Base-by-base conservation (phyloP, 805 yeast genomes). In the Kregervanrija delftensis region DNA sequence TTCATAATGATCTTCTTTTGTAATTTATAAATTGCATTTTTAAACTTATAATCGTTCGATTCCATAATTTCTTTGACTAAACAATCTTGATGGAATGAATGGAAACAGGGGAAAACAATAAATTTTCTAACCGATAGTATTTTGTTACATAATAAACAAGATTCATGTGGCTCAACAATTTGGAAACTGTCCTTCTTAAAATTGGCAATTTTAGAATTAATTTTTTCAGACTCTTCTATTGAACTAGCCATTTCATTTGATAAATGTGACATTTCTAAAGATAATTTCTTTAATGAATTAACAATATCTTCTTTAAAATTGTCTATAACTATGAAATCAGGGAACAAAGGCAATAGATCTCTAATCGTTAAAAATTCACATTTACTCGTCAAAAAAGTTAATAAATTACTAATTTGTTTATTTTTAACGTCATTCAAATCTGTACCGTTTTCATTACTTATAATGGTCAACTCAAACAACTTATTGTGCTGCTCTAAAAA, bases 21-120 rank as follows among this genome's bases (percentile, higher is more conserved):
- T 36, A 81, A 64, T 43, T 70, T 73, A 46, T 78, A 79, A 45
- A 86, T 75, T 31, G 76, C 68, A 56, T 77, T 80, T 58, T 82
- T 81, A 42, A 82, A 71, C 35, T 78, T 72, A 58, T 81, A 82
- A 52, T 87, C 88, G 37, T 79, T 80, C 30, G 83, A 79, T 33
- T 70, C 68, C 42, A 83, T 58, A 32, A 84, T 76, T 34, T 67
- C 67, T 45, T 76, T 74, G 6, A 84, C 76, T n/a, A 88, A 62
- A 66, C 99, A 93, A 59, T 89, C 96, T 42, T 81, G 81, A 59
- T 93, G 98, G 65, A 86, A 85, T 5, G 86, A 78, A 60, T 93
- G 99, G 45, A 77, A 83, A 59, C 99, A 93, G 0, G 96, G 96
- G 58, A 87, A 93, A 5, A 81, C 78, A 43, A 82, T 73, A 53